Evolutionary conservation across 2,329 filamentous ascomycete species (phyloP).

Genomic region (Clarireedia sp.): DNA sequence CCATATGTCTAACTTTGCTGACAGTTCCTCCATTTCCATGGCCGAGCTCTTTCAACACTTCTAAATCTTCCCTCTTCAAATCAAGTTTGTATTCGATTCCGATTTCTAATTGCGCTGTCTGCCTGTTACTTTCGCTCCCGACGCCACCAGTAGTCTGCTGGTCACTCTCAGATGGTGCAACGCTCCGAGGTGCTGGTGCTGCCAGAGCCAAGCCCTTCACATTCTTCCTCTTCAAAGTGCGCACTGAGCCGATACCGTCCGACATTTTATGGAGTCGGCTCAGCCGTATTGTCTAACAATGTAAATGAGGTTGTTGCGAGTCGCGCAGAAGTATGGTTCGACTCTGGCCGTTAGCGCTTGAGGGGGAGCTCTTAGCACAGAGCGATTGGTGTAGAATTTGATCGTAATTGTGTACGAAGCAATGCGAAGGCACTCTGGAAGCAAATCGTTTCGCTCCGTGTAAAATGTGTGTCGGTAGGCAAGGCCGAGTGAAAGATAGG

Average conservation of each 20-base stretch:
- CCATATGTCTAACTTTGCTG: slow-evolving; percentile 93
- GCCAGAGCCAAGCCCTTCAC: slow-evolving; percentile 90
- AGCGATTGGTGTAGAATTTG: not conserved
- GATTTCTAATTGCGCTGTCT: slow-evolving; percentile 74
- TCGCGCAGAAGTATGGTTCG: slow-evolving; percentile 6
- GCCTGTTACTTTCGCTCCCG: slow-evolving; percentile 46
- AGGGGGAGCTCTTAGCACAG: slow-evolving; percentile 1
- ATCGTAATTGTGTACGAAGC: not conserved
- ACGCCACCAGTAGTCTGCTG: slow-evolving; percentile 53
- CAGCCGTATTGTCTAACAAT: not conserved
- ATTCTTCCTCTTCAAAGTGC: slow-evolving; percentile 98
- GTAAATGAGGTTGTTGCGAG: not conserved
- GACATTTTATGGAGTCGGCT: slow-evolving; percentile 39
- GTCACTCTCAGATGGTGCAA: slow-evolving; percentile 66
- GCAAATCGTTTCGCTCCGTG: too few species aligned
- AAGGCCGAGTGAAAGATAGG: not conserved
- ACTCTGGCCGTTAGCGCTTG: slow-evolving; percentile 4
- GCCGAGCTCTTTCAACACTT: slow-evolving; percentile 89
- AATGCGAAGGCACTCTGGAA: too few species aligned
- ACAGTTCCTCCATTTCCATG: slow-evolving; percentile 96
- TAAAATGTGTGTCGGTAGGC: too few species aligned
- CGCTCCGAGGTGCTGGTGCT: slow-evolving; percentile 63
- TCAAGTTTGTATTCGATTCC: slow-evolving; percentile 96
- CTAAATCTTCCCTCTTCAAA: slow-evolving; percentile 81
- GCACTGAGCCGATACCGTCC: slow-evolving; percentile 50